These are phyloP conservation scores for Leccinum angustisporum DNA, from an alignment of 1,284 basidiomycete genomes.

Conservation along the genomic window DNA sequence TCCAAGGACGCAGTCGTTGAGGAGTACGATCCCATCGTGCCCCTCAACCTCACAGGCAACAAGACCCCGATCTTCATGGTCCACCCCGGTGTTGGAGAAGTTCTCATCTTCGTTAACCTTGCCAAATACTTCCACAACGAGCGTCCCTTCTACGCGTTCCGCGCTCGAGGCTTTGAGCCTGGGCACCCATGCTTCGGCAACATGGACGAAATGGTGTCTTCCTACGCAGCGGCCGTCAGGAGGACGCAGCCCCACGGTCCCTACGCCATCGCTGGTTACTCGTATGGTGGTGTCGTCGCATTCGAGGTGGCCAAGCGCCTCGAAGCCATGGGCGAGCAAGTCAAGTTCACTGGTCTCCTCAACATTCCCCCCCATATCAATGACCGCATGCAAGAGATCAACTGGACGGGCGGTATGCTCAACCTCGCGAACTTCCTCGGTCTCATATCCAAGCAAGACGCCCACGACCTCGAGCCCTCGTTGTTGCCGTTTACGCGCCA, in stretches of 20 bases:
- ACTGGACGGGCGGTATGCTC: slow-evolving; percentile 42
- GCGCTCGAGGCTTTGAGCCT: slow-evolving; percentile 45
- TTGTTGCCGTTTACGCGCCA: slow-evolving; percentile 20
- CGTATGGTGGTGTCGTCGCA: slow-evolving; percentile 48
- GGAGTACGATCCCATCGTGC: slow-evolving; percentile 38
- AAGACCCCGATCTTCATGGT: slow-evolving; percentile 47
- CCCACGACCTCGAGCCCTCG: slow-evolving; percentile 21
- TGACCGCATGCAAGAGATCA: slow-evolving; percentile 43
- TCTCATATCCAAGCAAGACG: slow-evolving; percentile 30
- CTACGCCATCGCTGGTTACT: slow-evolving; percentile 49
- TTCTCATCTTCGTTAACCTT: slow-evolving; percentile 46
- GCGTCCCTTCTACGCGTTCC: slow-evolving; percentile 45
- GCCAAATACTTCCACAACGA: slow-evolving; percentile 41
- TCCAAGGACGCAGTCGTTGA: slow-evolving; percentile 18
- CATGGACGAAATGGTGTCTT: slow-evolving; percentile 44
- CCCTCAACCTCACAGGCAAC: slow-evolving; percentile 38
- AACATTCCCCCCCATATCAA: slow-evolving; percentile 46
- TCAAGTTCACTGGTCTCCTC: slow-evolving; percentile 43
- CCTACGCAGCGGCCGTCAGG: slow-evolving; percentile 41
- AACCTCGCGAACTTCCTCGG: slow-evolving; percentile 36
- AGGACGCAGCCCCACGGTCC: slow-evolving; percentile 41
- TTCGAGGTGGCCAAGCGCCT: slow-evolving; percentile 47
- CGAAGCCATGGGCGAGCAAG: slow-evolving; percentile 36
- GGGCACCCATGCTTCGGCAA: slow-evolving; percentile 38
- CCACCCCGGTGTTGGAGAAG: slow-evolving; percentile 33